These are phyloP conservation scores for Cyberlindnera euphorbiiphila DNA, from an alignment of 805 yeast genomes.

Conservation along the genomic window DNA sequence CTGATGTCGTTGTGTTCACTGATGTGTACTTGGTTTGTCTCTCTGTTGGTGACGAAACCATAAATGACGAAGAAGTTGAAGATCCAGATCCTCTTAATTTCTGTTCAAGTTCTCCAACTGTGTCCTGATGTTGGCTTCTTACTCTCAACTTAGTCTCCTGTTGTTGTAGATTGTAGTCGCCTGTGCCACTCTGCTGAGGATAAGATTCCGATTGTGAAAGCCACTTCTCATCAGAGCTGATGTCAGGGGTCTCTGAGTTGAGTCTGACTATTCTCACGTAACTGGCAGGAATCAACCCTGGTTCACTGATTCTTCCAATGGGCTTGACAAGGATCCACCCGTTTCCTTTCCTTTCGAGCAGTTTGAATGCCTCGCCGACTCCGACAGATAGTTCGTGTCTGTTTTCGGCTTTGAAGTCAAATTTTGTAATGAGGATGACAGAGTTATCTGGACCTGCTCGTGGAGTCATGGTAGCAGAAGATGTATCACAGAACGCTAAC, in stretches of 20 bases:
- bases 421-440: slow-evolving; percentile 42
- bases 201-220: slow-evolving; percentile 11
- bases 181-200: slow-evolving; percentile 1
- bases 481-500: neutral
- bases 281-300: slow-evolving; percentile 51
- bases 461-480: slow-evolving; percentile 5
- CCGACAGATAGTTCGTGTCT: slow-evolving; percentile 41
- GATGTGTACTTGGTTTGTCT: slow-evolving; percentile 10
- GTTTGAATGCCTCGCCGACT: slow-evolving; percentile 50
- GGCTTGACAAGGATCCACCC: slow-evolving; percentile 58
- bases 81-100: neutral
- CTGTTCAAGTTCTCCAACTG: slow-evolving; percentile 2
- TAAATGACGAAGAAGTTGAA: slow-evolving; percentile 2
- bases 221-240: slow-evolving; percentile 23
- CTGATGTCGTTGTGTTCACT: slow-evolving; percentile 6
- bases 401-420: slow-evolving; percentile 41
- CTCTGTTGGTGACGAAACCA: slow-evolving; percentile 2
- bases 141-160: slow-evolving; percentile 2
- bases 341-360: slow-evolving; percentile 43
- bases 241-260: slow-evolving; percentile 28
- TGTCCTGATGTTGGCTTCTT: slow-evolving; percentile 24
- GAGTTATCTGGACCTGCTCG: slow-evolving; percentile 14
- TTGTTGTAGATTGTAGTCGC: neutral
- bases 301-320: slow-evolving; percentile 40
- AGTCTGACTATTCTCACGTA: slow-evolving; percentile 43